Evolutionary conservation across 768 basidiomycete species (phyloP), one percentile per base, ranked within the genome.

Genomic region (Auriscalpium orientale): DNA sequence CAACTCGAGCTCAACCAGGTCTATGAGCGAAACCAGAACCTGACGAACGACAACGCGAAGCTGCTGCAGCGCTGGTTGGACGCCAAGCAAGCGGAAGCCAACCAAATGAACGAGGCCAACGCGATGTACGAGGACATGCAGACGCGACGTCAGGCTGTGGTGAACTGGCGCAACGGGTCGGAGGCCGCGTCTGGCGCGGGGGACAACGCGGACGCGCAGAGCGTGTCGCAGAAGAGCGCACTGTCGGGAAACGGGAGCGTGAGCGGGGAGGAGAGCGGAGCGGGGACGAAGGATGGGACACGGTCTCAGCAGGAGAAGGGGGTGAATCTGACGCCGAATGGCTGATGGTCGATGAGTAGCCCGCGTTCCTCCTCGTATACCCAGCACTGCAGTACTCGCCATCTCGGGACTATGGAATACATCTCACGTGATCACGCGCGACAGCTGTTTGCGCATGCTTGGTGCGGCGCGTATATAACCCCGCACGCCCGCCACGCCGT

Each of bases 31-130:
- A 97, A 95, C 67, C 78, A 83, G 65, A 85, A 76, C n/a, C 79
- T 99, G 36, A 83, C 83, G 50, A 88, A 87, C 64, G 95, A 99
- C 70, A 99, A 99, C 64, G 94, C 94, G 22, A 88, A 91, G 65
- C 82, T 99, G 28, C 78, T 98, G 1, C 93, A 97, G 68, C 87
- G 95, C 16, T 99, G 97, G 95, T 78, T 98, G 9, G 97, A 98
- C 65, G 86, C 88, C 61, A 97, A 97, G 72, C 92, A 97, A 67
- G 74, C 78, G 12, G 94, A 95, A 65, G 95, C 89, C 9, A 92
- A 94, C 70, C 85, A 85, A 72, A 90, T 99, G 89, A 98, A 98
- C 71, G 89, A 90, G 64, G 91, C 88, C 13, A 91, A 92, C 67
- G 79, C 88, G 55, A 90, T 91, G 68, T 93, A 93, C 65, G 90